Conservation (phyloP, 306 rosid species). For the Cucumis cinereus region DNA sequence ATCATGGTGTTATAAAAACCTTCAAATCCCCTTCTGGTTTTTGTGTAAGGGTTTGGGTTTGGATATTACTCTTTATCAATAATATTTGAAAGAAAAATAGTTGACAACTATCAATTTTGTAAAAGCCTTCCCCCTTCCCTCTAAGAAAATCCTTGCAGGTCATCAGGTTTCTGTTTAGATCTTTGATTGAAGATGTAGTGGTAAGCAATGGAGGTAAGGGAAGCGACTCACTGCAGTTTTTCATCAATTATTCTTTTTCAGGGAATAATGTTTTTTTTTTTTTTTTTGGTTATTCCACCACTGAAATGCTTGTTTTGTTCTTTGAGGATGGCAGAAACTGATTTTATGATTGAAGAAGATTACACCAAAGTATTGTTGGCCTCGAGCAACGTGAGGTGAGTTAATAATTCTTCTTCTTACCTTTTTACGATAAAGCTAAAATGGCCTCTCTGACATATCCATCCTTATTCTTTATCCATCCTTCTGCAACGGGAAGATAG, state of each 20-base stretch:
- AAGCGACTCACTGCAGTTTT: not conserved
- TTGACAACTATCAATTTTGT: not conserved
- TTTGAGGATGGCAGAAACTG: slow-evolving; percentile 12
- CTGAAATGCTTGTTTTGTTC: not conserved
- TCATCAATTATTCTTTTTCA: not conserved
- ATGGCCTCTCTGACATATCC: slow-evolving; percentile 8
- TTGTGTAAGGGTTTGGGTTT: slow-evolving; percentile 40
- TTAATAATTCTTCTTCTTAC: slow-evolving; percentile 2
- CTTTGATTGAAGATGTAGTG: not conserved
- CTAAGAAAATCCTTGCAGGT: not conserved
- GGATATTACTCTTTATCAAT: slow-evolving; percentile 30
- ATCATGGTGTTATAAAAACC: slow-evolving; percentile 17
- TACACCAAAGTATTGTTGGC: not conserved
- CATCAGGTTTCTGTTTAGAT: not conserved
- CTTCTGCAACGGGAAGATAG: not conserved
- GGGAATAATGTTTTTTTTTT: not conserved
- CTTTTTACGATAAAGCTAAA: not conserved
- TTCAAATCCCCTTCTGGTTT: slow-evolving; percentile 39
- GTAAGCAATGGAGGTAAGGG: not conserved
- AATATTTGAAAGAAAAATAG: slow-evolving; percentile 16
- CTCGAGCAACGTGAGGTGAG: slow-evolving; percentile 7
- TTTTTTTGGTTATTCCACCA: not conserved
- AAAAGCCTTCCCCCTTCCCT: not conserved
- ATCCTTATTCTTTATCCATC: slow-evolving; percentile 4
- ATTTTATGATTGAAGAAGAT: slow-evolving; percentile 12